Evolutionary conservation across 805 yeast genomes (phyloP).

Genomic region (Teunomyces atbi): DNA sequence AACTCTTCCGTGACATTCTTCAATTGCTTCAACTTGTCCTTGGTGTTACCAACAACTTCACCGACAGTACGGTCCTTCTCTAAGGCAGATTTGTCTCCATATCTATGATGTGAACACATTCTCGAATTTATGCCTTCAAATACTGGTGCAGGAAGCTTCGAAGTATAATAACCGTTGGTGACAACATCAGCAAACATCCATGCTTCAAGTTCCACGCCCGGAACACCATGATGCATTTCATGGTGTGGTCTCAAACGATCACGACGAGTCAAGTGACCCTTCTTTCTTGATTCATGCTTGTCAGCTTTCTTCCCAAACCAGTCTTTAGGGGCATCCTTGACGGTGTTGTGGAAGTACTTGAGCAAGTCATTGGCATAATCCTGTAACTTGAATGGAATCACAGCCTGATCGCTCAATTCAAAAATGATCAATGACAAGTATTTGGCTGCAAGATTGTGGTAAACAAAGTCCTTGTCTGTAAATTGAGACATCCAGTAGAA

Average conservation of each 20-base stretch:
- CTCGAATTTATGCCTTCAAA: conserved; percentile 15
- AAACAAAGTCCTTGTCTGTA: conserved; percentile 51
- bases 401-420: conserved; percentile 55
- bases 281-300: conserved; percentile 1
- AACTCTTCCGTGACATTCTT: conserved; percentile 22
- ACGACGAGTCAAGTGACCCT: not conserved
- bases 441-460: conserved; percentile 58
- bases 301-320: conserved; percentile 25
- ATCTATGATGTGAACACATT: conserved; percentile 11
- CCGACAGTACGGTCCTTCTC: conserved; percentile 20
- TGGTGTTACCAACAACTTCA: conserved; percentile 23
- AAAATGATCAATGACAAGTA: conserved; percentile 56
- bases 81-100: not conserved
- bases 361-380: conserved; percentile 48
- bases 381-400: conserved; percentile 46
- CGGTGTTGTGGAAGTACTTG: conserved; percentile 31
- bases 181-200: conserved; percentile 3
- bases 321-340: conserved; percentile 27
- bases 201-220: no score
- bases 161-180: conserved; percentile 20
- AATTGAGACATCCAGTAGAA: conserved; percentile 51
- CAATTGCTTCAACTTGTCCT: conserved; percentile 19
- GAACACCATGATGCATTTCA: no score
- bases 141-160: conserved; percentile 14
- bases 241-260: not conserved